phyloP scores from a whole-genome alignment of 345 rosid species.

The Hibiscus tridactylites region DNA sequence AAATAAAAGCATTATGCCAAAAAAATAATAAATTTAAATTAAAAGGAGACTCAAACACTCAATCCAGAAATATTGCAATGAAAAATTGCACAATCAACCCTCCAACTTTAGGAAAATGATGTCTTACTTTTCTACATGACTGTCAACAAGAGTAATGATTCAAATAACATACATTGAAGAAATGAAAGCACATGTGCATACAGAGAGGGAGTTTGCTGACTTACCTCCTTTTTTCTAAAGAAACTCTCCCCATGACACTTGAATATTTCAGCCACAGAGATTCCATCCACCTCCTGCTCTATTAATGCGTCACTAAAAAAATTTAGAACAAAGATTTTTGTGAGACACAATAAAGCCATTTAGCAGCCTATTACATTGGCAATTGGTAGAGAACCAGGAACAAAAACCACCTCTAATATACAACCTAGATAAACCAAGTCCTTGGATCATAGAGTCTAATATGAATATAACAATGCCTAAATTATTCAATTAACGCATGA shows the following conservation, averaged over 20 bases:
- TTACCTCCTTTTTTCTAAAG: constrained; percentile 87
- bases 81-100: too few relatives aligned
- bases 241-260: constrained; percentile 67
- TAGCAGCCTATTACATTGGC: constrained; percentile 5
- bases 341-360: neutral
- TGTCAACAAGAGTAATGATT: neutral
- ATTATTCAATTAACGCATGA: neutral
- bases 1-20: neutral
- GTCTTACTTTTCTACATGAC: neutral
- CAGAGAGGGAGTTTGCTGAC: neutral
- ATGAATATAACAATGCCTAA: neutral
- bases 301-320: constrained; percentile 59
- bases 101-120: neutral
- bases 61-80: neutral
- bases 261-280: constrained; percentile 74
- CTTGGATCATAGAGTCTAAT: neutral
- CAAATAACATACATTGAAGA: constrained; percentile 3
- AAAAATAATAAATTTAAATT: neutral
- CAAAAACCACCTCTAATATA: neutral
- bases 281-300: constrained; percentile 56
- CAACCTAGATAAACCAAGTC: neutral
- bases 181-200: neutral
- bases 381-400: neutral
- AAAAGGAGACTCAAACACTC: neutral
- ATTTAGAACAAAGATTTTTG: neutral